These are phyloP conservation scores for Tripterygium wilfordii DNA, from an alignment of 177 flowering plant genomes.

Conservation along the genomic window DNA sequence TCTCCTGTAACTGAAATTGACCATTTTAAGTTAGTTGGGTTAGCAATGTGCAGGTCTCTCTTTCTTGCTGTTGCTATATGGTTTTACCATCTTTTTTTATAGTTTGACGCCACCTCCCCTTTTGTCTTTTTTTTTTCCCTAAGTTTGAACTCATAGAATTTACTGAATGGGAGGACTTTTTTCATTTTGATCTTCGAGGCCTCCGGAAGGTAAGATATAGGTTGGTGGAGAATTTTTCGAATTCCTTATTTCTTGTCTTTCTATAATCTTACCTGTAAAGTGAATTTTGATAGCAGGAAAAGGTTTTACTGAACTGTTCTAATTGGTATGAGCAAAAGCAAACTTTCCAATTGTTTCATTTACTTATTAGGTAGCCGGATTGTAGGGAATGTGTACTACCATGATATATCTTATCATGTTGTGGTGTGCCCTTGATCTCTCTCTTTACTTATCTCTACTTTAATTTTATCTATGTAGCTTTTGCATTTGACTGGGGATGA, in stretches of 20 bases:
- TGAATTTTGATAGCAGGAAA: conserved; percentile 50
- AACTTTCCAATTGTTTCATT: conserved; percentile 11
- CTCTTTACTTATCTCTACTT: too few relatives aligned
- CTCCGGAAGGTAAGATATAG: conserved; percentile 28
- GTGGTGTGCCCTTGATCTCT: too few relatives aligned
- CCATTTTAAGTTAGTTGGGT: conserved; percentile 25
- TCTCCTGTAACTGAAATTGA: conserved; percentile 36
- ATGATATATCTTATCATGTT: too few relatives aligned
- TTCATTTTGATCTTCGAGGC: conserved; percentile 14
- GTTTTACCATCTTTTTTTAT: conserved; percentile 14
- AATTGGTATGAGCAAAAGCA: conserved; percentile 29
- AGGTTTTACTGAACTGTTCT: conserved; percentile 43
- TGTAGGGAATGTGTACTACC: too few relatives aligned
- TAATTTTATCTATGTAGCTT: too few relatives aligned
- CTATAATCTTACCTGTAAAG: conserved; percentile 56
- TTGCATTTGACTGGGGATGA: too few relatives aligned
- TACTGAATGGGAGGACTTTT: conserved; percentile 14
- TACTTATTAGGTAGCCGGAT: too few relatives aligned
- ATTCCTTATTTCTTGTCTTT: conserved; percentile 16
- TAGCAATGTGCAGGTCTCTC: conserved; percentile 30
- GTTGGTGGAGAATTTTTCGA: conserved; percentile 29
- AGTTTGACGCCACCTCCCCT: neutral
- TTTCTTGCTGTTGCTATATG: conserved; percentile 19
- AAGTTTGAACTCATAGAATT: conserved; percentile 8
- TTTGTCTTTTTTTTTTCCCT: neutral